phyloP scores from a whole-genome alignment of 2,329 filamentous ascomycete species.

The Botrytis fabae region DNA sequence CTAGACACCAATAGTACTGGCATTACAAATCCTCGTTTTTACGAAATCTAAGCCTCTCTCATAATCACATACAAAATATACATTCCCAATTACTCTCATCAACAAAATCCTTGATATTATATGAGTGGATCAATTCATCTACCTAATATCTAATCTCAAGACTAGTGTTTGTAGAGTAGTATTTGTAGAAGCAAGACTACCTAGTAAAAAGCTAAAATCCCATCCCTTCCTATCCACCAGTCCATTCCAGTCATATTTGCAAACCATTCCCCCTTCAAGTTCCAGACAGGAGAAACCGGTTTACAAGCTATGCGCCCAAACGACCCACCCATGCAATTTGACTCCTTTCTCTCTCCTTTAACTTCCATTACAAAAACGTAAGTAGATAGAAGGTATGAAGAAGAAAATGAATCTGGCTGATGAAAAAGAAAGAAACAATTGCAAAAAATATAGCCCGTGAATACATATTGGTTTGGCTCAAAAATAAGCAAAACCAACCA shows the following conservation, averaged over 20 bases:
- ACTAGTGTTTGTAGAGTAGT: constrained; percentile 2
- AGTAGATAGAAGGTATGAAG: constrained; percentile 15
- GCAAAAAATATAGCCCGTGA: constrained; percentile 24
- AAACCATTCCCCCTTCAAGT: not conserved
- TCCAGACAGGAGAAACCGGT: not conserved
- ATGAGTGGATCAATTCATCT: constrained; percentile 2
- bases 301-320: constrained; percentile 39
- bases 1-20: not conserved
- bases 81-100: not conserved
- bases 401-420: not conserved
- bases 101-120: not conserved
- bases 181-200: constrained; percentile 2
- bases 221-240: not conserved
- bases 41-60: not conserved
- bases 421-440: constrained; percentile 23
- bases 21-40: not conserved
- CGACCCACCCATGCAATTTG: constrained; percentile 42
- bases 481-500: constrained; percentile 28
- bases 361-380: constrained; percentile 26
- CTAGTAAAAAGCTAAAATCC: constrained; percentile 1
- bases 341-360: constrained; percentile 26
- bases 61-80: not conserved
- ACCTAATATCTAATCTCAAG: constrained; percentile 17
- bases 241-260: constrained; percentile 22
- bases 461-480: constrained; percentile 30